Evolutionary conservation across 306 rosid genomes (phyloP), one percentile per base, ranked within the genome.

Genomic region (Hippophae tibetana): DNA sequence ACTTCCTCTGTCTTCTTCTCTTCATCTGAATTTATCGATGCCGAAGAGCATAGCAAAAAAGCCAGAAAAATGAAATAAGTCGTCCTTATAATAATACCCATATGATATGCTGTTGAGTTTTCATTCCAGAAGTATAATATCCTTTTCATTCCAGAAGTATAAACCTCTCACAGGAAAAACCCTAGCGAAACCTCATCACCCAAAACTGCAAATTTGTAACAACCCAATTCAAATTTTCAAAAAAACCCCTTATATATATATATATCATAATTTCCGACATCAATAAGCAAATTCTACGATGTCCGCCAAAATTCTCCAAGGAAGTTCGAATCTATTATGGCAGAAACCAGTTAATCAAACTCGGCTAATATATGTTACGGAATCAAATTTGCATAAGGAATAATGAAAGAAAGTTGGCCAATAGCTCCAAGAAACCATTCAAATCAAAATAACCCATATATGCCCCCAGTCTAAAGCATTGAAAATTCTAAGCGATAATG

Each of bases 31-130:
- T 76, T 71, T 25, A 58, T 44, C 13, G 77, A 80, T 27, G 66
- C 62, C 43, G 72, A 68, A 66, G 60, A 61, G 48, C 67, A 72
- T 31, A 86, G 40, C 42, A 84, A 68, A 65, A 82, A 56, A 73
- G 63, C 79, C 74, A 86, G 64, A 73, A 75, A 73, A 64, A 82
- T 41, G 77, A 82, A 80, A 77, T 74, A 80, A 52, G 71, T 47
- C 66, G 67, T 79, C 77, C 76, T 82, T 57, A 48, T 63, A 54
- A 48, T 63, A 54, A 71, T 58, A 80, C 83, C 79, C 80, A 85
- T 84, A 58, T 63, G 68, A 85, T 84, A 58, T 63, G 68, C 60
- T 23, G 72, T 61, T 52, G 84, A 63, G 71, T 67, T 55, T 40
- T 48, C 82, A 82, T 80, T 67, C 70, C 74, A 68, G 74, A 31